These are phyloP conservation scores for Hyphodiscus sp. DNA, from an alignment of 2,329 filamentous ascomycete genomes.

Conservation along the genomic window DNA sequence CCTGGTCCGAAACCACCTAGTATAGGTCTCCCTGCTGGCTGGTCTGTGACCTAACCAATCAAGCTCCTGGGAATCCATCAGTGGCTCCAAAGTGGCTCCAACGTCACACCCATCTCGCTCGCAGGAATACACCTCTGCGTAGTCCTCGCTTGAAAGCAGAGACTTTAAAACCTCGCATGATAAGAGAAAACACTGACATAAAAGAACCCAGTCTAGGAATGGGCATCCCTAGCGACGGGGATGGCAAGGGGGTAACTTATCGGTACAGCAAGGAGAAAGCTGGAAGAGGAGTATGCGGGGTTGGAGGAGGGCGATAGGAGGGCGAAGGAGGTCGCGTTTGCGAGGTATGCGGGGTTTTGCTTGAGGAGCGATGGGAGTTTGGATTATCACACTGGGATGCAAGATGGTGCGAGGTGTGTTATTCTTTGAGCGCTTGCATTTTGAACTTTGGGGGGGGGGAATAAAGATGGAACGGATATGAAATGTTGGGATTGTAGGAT, in stretches of 20 bases:
- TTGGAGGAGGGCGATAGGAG: conserved; percentile 1
- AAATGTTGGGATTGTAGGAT: too few relatives aligned
- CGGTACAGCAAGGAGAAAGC: not conserved
- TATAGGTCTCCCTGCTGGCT: too few relatives aligned
- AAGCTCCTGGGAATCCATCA: too few relatives aligned
- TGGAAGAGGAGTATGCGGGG: conserved; percentile 3
- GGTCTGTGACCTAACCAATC: too few relatives aligned
- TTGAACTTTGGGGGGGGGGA: too few relatives aligned
- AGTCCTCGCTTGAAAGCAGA: not conserved
- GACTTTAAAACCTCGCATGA: too few relatives aligned
- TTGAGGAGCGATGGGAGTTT: conserved; percentile 6
- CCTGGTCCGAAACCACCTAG: too few relatives aligned
- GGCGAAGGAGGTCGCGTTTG: conserved; percentile 10
- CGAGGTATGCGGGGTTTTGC: conserved; percentile 5
- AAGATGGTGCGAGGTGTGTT: not conserved
- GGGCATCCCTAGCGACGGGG: not conserved
- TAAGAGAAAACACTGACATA: too few relatives aligned
- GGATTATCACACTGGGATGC: conserved; percentile 8
- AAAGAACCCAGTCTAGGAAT: not conserved
- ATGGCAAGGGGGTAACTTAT: not conserved
- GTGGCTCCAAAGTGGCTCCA: too few relatives aligned
- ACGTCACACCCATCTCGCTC: too few relatives aligned
- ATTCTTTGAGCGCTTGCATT: conserved; percentile 16
- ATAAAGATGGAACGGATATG: too few relatives aligned
- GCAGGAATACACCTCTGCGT: too few relatives aligned